Conservation (phyloP, 257 asterid genomes). For the Primulina eburnea region DNA sequence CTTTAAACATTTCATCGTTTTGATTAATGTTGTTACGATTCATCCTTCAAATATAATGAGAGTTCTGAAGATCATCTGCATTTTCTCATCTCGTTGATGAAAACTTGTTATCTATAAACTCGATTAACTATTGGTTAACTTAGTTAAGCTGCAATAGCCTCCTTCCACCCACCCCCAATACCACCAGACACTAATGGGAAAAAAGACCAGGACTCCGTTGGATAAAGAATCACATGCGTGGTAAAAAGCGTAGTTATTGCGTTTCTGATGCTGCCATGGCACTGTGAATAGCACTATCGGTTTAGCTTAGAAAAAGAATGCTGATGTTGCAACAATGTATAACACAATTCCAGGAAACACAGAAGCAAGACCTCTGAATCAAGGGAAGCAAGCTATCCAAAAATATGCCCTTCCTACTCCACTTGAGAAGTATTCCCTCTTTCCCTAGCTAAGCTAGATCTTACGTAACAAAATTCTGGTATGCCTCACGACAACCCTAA, state of each 20-base stretch:
- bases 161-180: not conserved
- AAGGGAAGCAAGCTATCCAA: too few relatives aligned
- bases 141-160: not conserved
- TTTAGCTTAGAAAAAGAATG: too few relatives aligned
- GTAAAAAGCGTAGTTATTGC: not conserved
- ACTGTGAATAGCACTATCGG: too few relatives aligned
- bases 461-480: too few relatives aligned
- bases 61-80: not conserved
- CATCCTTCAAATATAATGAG: not conserved
- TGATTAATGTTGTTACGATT: conserved; percentile 3
- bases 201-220: not conserved
- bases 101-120: not conserved
- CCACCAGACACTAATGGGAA: not conserved
- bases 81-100: not conserved
- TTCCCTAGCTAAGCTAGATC: too few relatives aligned
- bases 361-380: too few relatives aligned
- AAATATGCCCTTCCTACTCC: too few relatives aligned
- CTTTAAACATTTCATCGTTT: conserved; percentile 18
- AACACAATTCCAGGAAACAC: too few relatives aligned
- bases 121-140: not conserved
- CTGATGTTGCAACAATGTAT: too few relatives aligned
- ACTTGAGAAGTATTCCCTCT: too few relatives aligned
- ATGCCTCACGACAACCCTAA: too few relatives aligned
- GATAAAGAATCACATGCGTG: not conserved
- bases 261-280: too few relatives aligned